Percentiles rank a stretch among this genome's conserved stretches.
Conservation (phyloP, 495 filamentous ascomycete species). For the Penicillium coffeae region DNA sequence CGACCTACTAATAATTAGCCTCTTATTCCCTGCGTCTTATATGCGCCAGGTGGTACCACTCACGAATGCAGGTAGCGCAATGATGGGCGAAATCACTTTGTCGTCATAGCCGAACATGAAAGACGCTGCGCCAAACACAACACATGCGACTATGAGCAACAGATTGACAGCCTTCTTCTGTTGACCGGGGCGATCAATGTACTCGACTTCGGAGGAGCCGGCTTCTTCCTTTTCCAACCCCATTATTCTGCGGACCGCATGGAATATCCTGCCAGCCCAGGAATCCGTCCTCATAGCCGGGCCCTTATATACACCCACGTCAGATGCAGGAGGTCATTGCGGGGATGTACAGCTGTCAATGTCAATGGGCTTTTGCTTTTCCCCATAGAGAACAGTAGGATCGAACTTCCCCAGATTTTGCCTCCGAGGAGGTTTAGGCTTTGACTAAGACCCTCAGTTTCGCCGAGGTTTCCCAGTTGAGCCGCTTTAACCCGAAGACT, state of each 20-base stretch:
- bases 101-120: slow-evolving; percentile 40
- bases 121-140: slow-evolving; percentile 33
- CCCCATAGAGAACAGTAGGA: slow-evolving; percentile 15
- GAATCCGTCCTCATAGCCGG: slow-evolving; percentile 6
- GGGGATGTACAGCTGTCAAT: background rate
- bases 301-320: slow-evolving; percentile 1
- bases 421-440: background rate
- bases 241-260: slow-evolving; percentile 8
- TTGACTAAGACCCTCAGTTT: slow-evolving; percentile 9
- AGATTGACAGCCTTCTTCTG: slow-evolving; percentile 21
- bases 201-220: slow-evolving; percentile 15
- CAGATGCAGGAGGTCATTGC: slow-evolving; percentile 1
- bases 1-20: slow-evolving; percentile 22
- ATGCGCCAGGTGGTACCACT: too few relatives aligned
- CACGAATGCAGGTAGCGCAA: slow-evolving; percentile 33
- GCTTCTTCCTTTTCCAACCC: slow-evolving; percentile 4
- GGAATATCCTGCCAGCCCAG: background rate
- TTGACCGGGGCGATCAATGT: slow-evolving; percentile 17
- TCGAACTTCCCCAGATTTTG: slow-evolving; percentile 15
- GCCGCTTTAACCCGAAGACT: too few relatives aligned
- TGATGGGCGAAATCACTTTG: slow-evolving; percentile 39
- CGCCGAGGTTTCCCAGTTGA: slow-evolving; percentile 20
- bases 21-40: background rate
- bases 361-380: slow-evolving; percentile 4
- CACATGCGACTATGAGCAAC: slow-evolving; percentile 28